phyloP scores from a whole-genome alignment of 768 basidiomycete species.

The Plicaturopsis crispa region DNA sequence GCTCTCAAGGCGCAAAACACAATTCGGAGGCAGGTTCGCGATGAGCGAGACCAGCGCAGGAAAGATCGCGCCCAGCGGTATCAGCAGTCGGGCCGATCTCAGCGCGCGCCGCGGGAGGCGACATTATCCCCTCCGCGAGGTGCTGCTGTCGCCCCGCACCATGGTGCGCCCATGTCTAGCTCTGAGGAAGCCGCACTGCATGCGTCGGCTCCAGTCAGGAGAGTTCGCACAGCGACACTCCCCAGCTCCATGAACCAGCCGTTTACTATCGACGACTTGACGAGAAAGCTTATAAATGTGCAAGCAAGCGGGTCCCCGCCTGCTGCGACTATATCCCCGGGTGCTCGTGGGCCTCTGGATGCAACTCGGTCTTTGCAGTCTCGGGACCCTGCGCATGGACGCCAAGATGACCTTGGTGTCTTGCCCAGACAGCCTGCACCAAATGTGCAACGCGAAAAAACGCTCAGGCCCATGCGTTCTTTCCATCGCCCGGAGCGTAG shows the following conservation, averaged over 20 bases:
- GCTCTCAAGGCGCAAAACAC: conserved; percentile 78
- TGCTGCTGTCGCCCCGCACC: conserved; percentile 28
- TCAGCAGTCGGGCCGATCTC: neutral
- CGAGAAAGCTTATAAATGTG: conserved; percentile 47
- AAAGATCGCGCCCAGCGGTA: conserved; percentile 33
- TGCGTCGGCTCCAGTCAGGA: conserved; percentile 20
- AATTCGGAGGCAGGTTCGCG: conserved; percentile 63
- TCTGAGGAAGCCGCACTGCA: conserved; percentile 31
- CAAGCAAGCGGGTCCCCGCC: conserved; percentile 23
- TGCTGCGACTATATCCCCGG: conserved; percentile 3
- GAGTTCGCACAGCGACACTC: conserved; percentile 37
- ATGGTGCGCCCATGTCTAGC: conserved; percentile 21
- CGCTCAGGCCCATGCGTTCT: conserved; percentile 47
- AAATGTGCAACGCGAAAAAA: neutral
- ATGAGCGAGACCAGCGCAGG: conserved; percentile 56
- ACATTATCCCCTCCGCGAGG: conserved; percentile 12
- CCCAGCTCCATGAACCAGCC: conserved; percentile 27
- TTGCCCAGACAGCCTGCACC: neutral
- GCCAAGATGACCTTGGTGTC: conserved; percentile 3
- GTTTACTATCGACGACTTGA: conserved; percentile 53
- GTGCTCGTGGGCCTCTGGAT: conserved; percentile 8
- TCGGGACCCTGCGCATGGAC: conserved; percentile 7
- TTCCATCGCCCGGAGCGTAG: conserved; percentile 45
- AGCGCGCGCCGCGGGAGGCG: neutral
- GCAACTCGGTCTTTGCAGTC: conserved; percentile 8